Evolutionary conservation across 352 stramenopile genomes (phyloP), one percentile per base, ranked within the genome.

Genomic region (Pythium utonaiense): DNA sequence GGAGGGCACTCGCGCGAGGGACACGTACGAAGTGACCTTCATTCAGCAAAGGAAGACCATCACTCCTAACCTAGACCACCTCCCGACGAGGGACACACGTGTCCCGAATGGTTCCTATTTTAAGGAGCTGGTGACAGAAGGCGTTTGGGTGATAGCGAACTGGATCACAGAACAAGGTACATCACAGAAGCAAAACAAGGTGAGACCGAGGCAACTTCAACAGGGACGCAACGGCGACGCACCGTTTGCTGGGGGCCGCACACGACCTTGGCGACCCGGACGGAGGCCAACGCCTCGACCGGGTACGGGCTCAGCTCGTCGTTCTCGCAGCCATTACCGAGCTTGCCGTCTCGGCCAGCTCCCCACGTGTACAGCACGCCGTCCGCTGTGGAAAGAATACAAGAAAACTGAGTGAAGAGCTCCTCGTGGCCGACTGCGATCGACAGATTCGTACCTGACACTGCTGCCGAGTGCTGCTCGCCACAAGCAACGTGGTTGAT

Each of bases 281-380:
- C 80, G 1, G 78, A 85, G 21, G 68, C 44, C 33, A 92, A 65
- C 21, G 82, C 74, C 9, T 78, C 69, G n/a, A 92, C 69, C 5
- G 65, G 57, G 21, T 80, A 60, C 5, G 80, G 82, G 6, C 61
- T 59, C 30, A 74, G 53, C 68, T 92, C 82, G 38, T 88, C 80
- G 1, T 89, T 69, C 21, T 73, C 69, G 10, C 65, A 72, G 14
- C 77, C 75, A 14, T 86, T 88, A 24, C 84, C 84, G 7, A 93
- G 74, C 52, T 88, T 89, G 33, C 84, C 83, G 34, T 90, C 57
- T 16, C 74, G 70, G 0, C 80, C 83, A 31, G 69, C 76, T 34
- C 83, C 83, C 83, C 83, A 93, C 47, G 75, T 88, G 40, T 80
- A 92, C 36, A 93, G 49, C 27, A 68, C 62, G 4, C 83, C 83